phyloP scores from a whole-genome alignment of 2,329 filamentous ascomycete species.

The Capronia americana region DNA sequence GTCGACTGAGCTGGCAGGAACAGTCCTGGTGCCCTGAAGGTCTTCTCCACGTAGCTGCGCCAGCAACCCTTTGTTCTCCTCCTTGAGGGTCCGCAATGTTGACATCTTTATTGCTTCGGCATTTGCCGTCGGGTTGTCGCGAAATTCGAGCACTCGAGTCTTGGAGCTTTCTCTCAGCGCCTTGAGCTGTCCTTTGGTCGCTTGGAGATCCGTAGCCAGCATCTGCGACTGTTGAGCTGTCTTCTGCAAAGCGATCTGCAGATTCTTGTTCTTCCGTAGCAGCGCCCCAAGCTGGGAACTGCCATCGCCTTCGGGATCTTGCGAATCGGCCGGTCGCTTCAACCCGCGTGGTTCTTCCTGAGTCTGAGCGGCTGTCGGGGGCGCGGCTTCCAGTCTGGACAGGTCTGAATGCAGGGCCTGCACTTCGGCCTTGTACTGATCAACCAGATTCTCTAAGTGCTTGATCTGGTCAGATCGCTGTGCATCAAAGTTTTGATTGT shows the following conservation, averaged over 20 bases:
- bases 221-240: constrained; percentile 73
- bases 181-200: constrained; percentile 74
- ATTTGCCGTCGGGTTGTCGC: constrained; percentile 89
- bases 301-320: constrained; percentile 52
- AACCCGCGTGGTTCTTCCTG: constrained; percentile 54
- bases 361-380: constrained; percentile 47
- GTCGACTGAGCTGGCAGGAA: constrained; percentile 78
- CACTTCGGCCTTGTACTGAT: constrained; percentile 83
- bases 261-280: constrained; percentile 82
- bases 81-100: constrained; percentile 76
- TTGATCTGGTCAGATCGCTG: constrained; percentile 73
- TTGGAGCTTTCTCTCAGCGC: constrained; percentile 70
- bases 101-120: constrained; percentile 82
- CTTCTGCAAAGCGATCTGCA: constrained; percentile 77
- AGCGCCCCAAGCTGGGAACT: constrained; percentile 81
- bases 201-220: constrained; percentile 76
- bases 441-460: constrained; percentile 83
- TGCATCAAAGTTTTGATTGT: constrained; percentile 72
- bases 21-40: constrained; percentile 61
- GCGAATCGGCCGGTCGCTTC: constrained; percentile 67
- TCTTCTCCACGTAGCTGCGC: constrained; percentile 67
- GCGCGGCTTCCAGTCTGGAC: constrained; percentile 63
- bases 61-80: constrained; percentile 84
- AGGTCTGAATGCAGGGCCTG: constrained; percentile 76
- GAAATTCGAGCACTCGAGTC: constrained; percentile 82